These are phyloP conservation scores for Pneumocystis sp. DNA, from an alignment of 1,139 yeast genomes.

Conservation along the genomic window DNA sequence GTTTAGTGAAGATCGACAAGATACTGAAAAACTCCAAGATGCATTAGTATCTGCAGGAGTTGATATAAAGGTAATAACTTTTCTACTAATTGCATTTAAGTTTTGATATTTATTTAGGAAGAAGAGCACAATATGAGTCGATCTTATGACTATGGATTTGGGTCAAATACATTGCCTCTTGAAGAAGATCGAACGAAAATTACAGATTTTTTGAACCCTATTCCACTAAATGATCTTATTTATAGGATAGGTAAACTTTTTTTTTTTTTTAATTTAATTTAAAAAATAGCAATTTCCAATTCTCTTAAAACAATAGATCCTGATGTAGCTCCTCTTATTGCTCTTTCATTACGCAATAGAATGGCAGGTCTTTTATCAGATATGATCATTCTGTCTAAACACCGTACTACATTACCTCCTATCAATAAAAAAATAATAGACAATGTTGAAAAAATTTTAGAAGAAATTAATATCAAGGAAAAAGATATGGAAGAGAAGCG, in stretches of 20 bases:
- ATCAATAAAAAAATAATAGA: slow-evolving; percentile 6
- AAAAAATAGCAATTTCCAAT: neutral
- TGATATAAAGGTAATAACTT: neutral
- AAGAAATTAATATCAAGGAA: slow-evolving; percentile 5
- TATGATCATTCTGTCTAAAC: slow-evolving; percentile 9
- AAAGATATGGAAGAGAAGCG: slow-evolving; percentile 8
- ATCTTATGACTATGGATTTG: neutral
- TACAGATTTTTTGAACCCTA: neutral
- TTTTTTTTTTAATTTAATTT: neutral
- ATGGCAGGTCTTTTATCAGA: slow-evolving; percentile 4
- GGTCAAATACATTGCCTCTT: neutral
- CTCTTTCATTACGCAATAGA: slow-evolving; percentile 8
- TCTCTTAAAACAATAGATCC: neutral
- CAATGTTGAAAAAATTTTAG: slow-evolving; percentile 8
- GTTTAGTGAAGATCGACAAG: slow-evolving; percentile 3
- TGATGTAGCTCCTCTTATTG: slow-evolving; percentile 2
- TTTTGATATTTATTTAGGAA: neutral
- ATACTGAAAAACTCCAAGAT: slow-evolving; percentile 6
- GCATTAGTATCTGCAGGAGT: slow-evolving; percentile 4
- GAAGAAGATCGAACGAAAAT: neutral
- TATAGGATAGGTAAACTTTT: neutral
- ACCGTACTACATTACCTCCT: slow-evolving; percentile 9
- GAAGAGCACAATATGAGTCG: neutral
- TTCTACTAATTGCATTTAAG: neutral
- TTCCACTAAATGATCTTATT: neutral